These are phyloP conservation scores for Alternaria consortialis DNA, from an alignment of 2,329 filamentous ascomycete genomes.

Conservation along the genomic window DNA sequence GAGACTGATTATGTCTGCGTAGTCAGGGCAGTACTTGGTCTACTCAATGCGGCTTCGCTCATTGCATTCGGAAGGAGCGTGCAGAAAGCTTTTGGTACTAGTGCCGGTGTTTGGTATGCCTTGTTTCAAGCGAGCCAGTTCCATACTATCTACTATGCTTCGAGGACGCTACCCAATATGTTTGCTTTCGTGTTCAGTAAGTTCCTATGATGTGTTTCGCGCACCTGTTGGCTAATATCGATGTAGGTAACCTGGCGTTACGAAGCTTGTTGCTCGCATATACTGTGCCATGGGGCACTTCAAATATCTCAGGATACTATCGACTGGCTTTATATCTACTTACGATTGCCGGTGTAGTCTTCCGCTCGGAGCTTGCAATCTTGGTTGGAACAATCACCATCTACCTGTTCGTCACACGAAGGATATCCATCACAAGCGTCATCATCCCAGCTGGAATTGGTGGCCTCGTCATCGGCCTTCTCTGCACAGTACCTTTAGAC, in stretches of 20 bases:
- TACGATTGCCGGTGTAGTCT: slow-evolving; percentile 81
- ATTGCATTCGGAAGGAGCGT: slow-evolving; percentile 72
- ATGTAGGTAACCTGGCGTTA: slow-evolving; percentile 71
- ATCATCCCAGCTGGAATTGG: slow-evolving; percentile 73
- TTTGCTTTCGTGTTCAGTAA: slow-evolving; percentile 88
- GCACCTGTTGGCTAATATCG: neutral
- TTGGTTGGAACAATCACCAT: slow-evolving; percentile 74
- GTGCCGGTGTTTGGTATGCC: slow-evolving; percentile 79
- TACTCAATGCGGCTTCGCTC: slow-evolving; percentile 76
- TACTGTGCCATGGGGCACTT: slow-evolving; percentile 46
- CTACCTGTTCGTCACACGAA: slow-evolving; percentile 67
- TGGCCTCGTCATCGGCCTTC: slow-evolving; percentile 72
- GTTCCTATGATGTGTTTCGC: slow-evolving; percentile 41
- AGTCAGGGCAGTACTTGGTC: slow-evolving; percentile 80
- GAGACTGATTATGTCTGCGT: slow-evolving; percentile 11
- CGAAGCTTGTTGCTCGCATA: slow-evolving; percentile 61
- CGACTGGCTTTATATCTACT: slow-evolving; percentile 76
- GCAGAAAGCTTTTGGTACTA: slow-evolving; percentile 71
- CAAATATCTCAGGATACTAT: slow-evolving; percentile 58
- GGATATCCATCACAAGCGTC: slow-evolving; percentile 62
- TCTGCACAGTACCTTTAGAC: slow-evolving; percentile 78
- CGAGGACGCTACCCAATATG: slow-evolving; percentile 92
- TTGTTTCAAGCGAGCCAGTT: slow-evolving; percentile 85
- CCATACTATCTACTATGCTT: slow-evolving; percentile 91
- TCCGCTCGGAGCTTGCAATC: slow-evolving; percentile 88